These are phyloP conservation scores for Raphanus sativus DNA, from an alignment of 345 rosid species.

Conservation along the genomic window DNA sequence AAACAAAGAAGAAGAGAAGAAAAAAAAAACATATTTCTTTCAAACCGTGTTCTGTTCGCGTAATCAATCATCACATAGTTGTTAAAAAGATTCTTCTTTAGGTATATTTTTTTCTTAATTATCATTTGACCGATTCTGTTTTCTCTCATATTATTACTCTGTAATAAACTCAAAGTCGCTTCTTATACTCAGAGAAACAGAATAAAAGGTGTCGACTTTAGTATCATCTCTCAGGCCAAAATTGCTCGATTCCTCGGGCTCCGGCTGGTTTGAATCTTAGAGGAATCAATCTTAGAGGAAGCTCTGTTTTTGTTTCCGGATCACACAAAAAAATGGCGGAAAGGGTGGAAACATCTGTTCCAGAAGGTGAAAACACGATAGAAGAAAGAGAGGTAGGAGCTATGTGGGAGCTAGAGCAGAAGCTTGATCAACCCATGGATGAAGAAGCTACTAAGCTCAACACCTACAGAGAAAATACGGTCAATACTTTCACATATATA, in stretches of 20 bases:
- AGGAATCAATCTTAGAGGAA: neutral
- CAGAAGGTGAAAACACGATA: slow-evolving; percentile 53
- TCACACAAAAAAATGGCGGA: slow-evolving; percentile 49
- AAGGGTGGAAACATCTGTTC: slow-evolving; percentile 46
- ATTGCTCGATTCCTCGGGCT: neutral
- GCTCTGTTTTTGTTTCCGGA: neutral
- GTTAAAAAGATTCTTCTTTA: slow-evolving; percentile 12
- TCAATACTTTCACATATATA: slow-evolving; percentile 27
- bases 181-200: neutral
- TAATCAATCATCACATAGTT: slow-evolving; percentile 5
- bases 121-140: slow-evolving; percentile 29
- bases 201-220: neutral
- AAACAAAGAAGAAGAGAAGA: neutral
- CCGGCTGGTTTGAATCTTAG: neutral
- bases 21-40: neutral
- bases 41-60: slow-evolving; percentile 31
- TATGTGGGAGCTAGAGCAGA: slow-evolving; percentile 92
- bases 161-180: slow-evolving; percentile 15
- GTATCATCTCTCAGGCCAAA: slow-evolving; percentile 5
- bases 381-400: slow-evolving; percentile 57
- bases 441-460: slow-evolving; percentile 88
- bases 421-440: slow-evolving; percentile 97
- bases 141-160: neutral
- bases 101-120: neutral
- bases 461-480: slow-evolving; percentile 65